Base-by-base conservation (phyloP, 225 moss, liverwort and hornwort genomes). In the Physcomitrellopsis africana region DNA sequence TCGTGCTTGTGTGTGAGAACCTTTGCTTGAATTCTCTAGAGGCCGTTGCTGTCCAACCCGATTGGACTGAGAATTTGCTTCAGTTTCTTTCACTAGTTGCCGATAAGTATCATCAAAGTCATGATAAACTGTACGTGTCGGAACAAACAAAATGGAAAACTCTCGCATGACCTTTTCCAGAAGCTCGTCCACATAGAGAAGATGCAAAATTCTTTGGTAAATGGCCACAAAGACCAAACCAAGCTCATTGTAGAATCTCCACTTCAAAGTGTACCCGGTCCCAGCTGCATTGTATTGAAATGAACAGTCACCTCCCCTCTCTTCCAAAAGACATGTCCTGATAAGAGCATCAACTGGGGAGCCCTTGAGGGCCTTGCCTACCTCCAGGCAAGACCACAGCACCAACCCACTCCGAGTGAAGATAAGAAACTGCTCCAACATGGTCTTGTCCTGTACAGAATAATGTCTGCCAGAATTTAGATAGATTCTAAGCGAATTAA, bases 221-320 rank as follows among this genome's bases (percentile, higher is more conserved):
- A 95, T 93, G 20, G 97, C 95, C 76, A 99, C 97, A 70, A 99
- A 95, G 65, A 99, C 95, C 68, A 99, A 83, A 8, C 95, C 95
- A 18, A 99, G 94, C 75, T 99, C 95, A 79, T 99, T 99, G 81
- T 99, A 92, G 77, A 95, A 99, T 64, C 95, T 93, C 97, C 97
- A 99, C 78, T 99, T 99, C 79, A 99, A 86, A 20, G 93, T 99
- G 77, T 99, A 99, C 51, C 87, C 93, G 20, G 93, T 94, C 67
- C 97, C 94, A 14, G 95, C 85, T n/a, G 85, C 90, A 69, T 99
- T 92, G 41, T 99, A 95, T 73, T 99, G 97, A 65, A 94, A 99
- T 15, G 95, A 90, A 81, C 93, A 90, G 77, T 93, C 91, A 24
- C 97, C 97, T 43, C 89, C 94, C 82, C 78, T 99, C 78, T 99